Evolutionary conservation across 2,329 filamentous ascomycete species (phyloP).

Genomic region (Nothophaeocryptopus gaeumannii): DNA sequence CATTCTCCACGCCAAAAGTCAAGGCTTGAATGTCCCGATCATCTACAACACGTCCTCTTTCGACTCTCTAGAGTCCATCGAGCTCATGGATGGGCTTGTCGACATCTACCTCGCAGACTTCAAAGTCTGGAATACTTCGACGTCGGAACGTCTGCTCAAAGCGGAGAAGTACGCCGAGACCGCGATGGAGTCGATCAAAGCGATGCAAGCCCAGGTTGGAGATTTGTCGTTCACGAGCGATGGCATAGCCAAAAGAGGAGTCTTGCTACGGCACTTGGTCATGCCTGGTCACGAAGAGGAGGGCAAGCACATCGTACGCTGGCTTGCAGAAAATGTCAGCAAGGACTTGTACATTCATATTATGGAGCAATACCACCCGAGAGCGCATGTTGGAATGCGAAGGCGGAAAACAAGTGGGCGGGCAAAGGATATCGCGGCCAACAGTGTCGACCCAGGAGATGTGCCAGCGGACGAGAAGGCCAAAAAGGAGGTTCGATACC

Average conservation of each 20-base stretch:
- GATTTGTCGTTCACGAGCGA: conserved; percentile 79
- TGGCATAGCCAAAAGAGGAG: conserved; percentile 73
- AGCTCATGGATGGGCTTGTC: conserved; percentile 72
- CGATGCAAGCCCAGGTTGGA: conserved; percentile 78
- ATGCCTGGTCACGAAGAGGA: conserved; percentile 80
- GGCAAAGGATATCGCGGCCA: conserved; percentile 30
- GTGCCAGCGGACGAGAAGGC: conserved; percentile 26
- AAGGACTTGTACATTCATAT: conserved; percentile 77
- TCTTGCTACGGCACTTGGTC: conserved; percentile 75
- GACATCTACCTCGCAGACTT: conserved; percentile 89
- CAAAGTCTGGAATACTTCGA: conserved; percentile 70
- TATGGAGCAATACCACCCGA: conserved; percentile 84
- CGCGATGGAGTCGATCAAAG: conserved; percentile 72
- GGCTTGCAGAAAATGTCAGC: conserved; percentile 70
- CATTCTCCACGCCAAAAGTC: conserved; percentile 68
- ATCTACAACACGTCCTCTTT: conserved; percentile 84
- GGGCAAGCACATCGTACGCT: conserved; percentile 70
- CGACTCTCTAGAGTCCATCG: conserved; percentile 69
- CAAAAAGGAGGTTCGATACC: conserved; percentile 59
- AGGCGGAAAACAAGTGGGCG: conserved; percentile 38
- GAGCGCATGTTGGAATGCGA: conserved; percentile 75
- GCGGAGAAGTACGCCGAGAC: conserved; percentile 70
- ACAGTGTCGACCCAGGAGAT: conserved; percentile 31
- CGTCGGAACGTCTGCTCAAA: conserved; percentile 71
- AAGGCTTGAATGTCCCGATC: conserved; percentile 69